These are phyloP conservation scores for Corchorus olitorius DNA, from an alignment of 345 rosid species.

Conservation along the genomic window DNA sequence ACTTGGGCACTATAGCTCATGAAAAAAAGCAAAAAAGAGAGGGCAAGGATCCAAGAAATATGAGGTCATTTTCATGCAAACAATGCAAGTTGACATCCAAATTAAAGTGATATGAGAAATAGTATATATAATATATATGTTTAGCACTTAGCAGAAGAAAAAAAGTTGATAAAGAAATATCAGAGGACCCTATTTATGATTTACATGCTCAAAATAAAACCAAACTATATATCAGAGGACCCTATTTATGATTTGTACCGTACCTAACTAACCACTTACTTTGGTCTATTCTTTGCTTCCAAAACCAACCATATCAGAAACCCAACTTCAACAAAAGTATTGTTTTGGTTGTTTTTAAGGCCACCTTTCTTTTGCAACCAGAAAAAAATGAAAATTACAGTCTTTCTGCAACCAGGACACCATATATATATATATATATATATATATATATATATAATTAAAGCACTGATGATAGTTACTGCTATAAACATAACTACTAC, in stretches of 20 bases:
- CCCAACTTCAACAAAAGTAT: not conserved
- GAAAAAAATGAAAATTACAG: not conserved
- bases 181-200: too few relatives aligned
- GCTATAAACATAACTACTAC: not conserved
- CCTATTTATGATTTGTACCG: too few relatives aligned
- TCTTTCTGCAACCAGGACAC: not conserved
- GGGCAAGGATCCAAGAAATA: not conserved
- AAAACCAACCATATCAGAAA: not conserved
- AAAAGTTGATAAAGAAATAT: not conserved
- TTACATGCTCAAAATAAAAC: too few relatives aligned
- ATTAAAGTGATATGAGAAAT: not conserved
- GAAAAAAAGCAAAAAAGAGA: not conserved
- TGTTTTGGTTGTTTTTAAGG: not conserved
- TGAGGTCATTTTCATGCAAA: constrained; percentile 3
- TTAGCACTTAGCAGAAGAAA: too few relatives aligned
- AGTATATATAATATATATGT: too few relatives aligned
- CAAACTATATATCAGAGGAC: too few relatives aligned
- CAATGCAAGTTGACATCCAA: not conserved
- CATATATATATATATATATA: not conserved
- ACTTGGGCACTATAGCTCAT: not conserved
- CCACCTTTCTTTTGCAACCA: not conserved
- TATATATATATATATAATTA: too few relatives aligned
- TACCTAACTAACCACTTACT: not conserved
- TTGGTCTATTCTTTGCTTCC: not conserved
- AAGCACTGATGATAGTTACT: not conserved